Conservation (phyloP, 2,329 filamentous ascomycete species). For the Fusarium brevicatenulatum region DNA sequence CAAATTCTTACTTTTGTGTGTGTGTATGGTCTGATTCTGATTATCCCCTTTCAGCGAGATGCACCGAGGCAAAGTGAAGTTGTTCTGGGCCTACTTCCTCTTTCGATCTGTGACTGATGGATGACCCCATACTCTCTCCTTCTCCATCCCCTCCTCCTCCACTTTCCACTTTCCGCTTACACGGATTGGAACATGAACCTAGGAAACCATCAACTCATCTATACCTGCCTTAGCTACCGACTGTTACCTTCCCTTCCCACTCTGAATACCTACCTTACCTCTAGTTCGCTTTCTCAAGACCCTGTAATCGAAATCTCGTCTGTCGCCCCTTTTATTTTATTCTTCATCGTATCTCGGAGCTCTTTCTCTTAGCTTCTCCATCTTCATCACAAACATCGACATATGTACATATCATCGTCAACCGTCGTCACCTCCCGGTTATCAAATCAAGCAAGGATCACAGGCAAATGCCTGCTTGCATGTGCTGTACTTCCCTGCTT, state of each 20-base stretch:
- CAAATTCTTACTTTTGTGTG: constrained; percentile 14
- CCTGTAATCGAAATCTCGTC: constrained; percentile 29
- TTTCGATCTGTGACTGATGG: constrained; percentile 40
- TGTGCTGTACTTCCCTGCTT: constrained; percentile 11
- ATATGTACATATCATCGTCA: not conserved
- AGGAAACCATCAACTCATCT: constrained; percentile 14
- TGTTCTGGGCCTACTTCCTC: constrained; percentile 42
- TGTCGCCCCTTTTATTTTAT: constrained; percentile 19
- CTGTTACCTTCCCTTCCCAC: constrained; percentile 20
- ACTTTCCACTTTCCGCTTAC: constrained; percentile 24
- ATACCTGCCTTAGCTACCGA: constrained; percentile 11
- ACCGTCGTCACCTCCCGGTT: constrained; percentile 22
- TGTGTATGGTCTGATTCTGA: constrained; percentile 39
- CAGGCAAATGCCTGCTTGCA: constrained; percentile 12
- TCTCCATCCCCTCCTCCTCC: constrained; percentile 9
- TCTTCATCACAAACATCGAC: constrained; percentile 18
- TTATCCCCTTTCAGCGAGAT: constrained; percentile 42
- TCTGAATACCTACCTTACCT: not conserved
- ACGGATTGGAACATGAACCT: constrained; percentile 14
- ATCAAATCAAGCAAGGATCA: constrained; percentile 23
- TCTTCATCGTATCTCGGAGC: not conserved
- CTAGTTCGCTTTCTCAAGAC: constrained; percentile 2
- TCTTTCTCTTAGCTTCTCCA: constrained; percentile 1
- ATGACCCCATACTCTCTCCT: constrained; percentile 15
- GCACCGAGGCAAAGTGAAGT: constrained; percentile 36